Evolutionary conservation across 768 basidiomycete species (phyloP).

Genomic region (Collybia sp.): DNA sequence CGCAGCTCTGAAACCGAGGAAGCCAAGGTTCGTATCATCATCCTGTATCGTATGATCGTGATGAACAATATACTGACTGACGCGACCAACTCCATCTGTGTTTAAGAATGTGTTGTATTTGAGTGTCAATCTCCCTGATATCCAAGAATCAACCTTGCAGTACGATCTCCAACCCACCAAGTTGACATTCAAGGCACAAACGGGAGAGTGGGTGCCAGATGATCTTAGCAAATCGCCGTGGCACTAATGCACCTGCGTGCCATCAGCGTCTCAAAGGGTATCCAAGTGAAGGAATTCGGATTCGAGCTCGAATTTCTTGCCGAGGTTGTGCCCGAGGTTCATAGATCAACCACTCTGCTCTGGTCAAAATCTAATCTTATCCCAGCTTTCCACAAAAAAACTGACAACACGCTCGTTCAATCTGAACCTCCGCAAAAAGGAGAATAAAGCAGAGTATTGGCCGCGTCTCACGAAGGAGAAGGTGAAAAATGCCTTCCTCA

Average conservation of each 20-base stretch:
- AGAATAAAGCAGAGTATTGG: constrained; percentile 77
- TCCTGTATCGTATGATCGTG: constrained; percentile 1
- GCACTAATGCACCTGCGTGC: constrained; percentile 8
- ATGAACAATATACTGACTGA: constrained; percentile 13
- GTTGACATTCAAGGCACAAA: constrained; percentile 61
- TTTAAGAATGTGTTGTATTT: constrained; percentile 80
- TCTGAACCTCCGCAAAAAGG: constrained; percentile 79
- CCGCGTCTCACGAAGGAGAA: constrained; percentile 90
- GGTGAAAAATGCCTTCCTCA: constrained; percentile 72
- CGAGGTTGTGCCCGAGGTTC: constrained; percentile 74
- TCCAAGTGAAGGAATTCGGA: constrained; percentile 59
- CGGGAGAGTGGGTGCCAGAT: constrained; percentile 49
- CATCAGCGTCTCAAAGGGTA: constrained; percentile 30
- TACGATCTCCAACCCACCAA: constrained; percentile 53
- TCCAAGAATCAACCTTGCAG: constrained; percentile 51
- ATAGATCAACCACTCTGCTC: constrained; percentile 10
- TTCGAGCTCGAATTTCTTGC: constrained; percentile 75
- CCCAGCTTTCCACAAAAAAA: constrained; percentile 52
- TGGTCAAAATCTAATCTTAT: constrained; percentile 1
- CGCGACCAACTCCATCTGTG: constrained; percentile 9
- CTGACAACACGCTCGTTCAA: constrained; percentile 65
- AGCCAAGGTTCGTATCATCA: constrained; percentile 51
- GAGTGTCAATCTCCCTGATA: constrained; percentile 80
- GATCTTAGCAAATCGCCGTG: neutral
- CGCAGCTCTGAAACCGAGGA: constrained; percentile 64